Conservation (phyloP, 2,329 filamentous ascomycete species). For the Arthroderma uncinatum region DNA sequence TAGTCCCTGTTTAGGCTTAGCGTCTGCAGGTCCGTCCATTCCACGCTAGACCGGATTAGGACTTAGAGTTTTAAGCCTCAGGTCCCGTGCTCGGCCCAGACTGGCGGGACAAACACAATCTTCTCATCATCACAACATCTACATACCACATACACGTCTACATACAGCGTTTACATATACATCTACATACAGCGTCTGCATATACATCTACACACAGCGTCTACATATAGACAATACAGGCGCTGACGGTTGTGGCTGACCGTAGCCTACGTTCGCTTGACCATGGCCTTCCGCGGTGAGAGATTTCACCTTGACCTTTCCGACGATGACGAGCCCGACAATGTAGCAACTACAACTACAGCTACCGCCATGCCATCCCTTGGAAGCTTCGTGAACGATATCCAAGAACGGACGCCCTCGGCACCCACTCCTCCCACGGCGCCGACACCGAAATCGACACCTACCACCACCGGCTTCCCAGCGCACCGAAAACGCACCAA, state of each 20-base stretch:
- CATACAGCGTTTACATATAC: too few relatives aligned
- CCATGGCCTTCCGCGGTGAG: constrained; percentile 47
- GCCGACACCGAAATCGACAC: constrained; percentile 49
- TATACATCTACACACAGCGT: neutral
- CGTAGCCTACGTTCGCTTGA: neutral
- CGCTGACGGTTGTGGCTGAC: neutral
- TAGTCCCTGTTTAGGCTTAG: constrained; percentile 19
- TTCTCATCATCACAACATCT: neutral
- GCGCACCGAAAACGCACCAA: constrained; percentile 66
- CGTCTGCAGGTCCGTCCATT: constrained; percentile 21
- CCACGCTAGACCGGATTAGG: constrained; percentile 18
- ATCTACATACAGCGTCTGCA: neutral
- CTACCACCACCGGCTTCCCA: constrained; percentile 66
- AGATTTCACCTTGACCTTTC: constrained; percentile 51
- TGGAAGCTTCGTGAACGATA: constrained; percentile 53
- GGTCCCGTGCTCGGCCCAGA: constrained; percentile 6
- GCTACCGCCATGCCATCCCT: constrained; percentile 18
- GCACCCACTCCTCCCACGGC: constrained; percentile 28
- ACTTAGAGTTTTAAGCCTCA: constrained; percentile 20
- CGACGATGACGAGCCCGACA: constrained; percentile 38
- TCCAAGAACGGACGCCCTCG: constrained; percentile 60
- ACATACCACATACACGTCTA: neutral
- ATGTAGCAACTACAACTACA: constrained; percentile 31
- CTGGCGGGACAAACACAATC: neutral
- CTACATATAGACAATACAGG: neutral